Conservation (phyloP, 78 protist genomes). For the Trichosphaerium sp. region DNA sequence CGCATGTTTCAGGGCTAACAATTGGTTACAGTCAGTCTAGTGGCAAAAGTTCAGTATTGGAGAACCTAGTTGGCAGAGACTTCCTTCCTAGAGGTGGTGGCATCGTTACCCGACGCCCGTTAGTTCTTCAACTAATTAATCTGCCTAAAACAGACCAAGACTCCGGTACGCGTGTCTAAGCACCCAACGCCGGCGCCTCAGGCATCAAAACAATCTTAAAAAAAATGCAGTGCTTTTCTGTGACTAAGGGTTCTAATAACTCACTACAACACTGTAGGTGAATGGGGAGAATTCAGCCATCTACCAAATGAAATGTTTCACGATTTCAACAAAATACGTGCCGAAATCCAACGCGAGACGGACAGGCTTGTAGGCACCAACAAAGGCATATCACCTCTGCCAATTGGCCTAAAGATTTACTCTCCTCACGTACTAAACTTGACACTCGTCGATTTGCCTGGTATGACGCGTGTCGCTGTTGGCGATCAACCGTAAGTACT, state of each 20-base stretch:
- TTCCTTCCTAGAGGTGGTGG: conserved; percentile 87
- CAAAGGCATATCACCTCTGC: conserved; percentile 70
- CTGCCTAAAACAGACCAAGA: conserved; percentile 1
- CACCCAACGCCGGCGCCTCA: not conserved
- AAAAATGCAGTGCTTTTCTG: not conserved
- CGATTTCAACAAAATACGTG: conserved; percentile 73
- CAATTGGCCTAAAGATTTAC: conserved; percentile 82
- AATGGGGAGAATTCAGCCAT: conserved; percentile 86
- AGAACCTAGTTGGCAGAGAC: conserved; percentile 79
- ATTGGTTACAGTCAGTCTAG: conserved; percentile 52
- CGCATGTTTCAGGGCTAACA: not conserved
- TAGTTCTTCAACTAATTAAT: conserved; percentile 83
- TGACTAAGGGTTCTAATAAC: not conserved
- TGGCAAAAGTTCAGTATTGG: conserved; percentile 93
- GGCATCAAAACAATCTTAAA: not conserved
- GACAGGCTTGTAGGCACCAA: conserved; percentile 69
- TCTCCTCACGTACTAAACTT: conserved; percentile 83
- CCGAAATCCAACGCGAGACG: conserved; percentile 73
- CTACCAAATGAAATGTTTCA: conserved; percentile 48
- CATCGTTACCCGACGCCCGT: conserved; percentile 92
- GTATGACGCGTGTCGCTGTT: conserved; percentile 76
- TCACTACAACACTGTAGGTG: conserved; percentile 1
- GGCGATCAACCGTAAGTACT: too few relatives aligned
- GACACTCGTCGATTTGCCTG: conserved; percentile 93
- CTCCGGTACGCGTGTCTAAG: not conserved